Evolutionary conservation across 1,139 yeast species (phyloP).

Genomic region (Geotrichum aggregatum): DNA sequence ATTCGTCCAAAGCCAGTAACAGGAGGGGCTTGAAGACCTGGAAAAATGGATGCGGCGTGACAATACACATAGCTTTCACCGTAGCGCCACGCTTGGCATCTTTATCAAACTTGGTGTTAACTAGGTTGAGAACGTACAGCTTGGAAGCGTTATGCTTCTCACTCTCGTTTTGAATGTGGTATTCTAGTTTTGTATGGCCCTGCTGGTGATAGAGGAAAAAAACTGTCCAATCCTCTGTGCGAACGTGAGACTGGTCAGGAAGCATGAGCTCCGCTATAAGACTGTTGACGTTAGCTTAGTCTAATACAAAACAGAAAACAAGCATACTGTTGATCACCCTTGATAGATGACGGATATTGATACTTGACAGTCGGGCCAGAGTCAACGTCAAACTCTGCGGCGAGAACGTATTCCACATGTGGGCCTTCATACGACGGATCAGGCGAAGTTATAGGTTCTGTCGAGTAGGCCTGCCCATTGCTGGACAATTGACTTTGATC

Average conservation of each 20-base stretch:
- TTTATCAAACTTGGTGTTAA: conserved; percentile 45
- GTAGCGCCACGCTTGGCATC: conserved; percentile 52
- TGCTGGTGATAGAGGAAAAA: conserved; percentile 46
- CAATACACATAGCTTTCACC: conserved; percentile 53
- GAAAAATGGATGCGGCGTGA: conserved; percentile 50
- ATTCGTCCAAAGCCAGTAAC: conserved; percentile 50
- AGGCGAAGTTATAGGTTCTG: background rate
- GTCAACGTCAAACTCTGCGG: conserved; percentile 60
- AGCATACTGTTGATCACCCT: conserved; percentile 17
- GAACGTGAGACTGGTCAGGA: conserved; percentile 61
- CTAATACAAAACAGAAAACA: background rate
- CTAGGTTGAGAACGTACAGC: conserved; percentile 54
- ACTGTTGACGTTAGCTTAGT: conserved; percentile 2
- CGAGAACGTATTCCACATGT: conserved; percentile 39
- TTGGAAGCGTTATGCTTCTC: conserved; percentile 40
- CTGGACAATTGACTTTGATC: background rate
- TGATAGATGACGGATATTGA: conserved; percentile 45
- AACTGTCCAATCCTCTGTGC: conserved; percentile 59
- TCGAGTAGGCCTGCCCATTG: conserved; percentile 1
- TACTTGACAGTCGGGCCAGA: conserved; percentile 55
- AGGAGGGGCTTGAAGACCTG: conserved; percentile 58
- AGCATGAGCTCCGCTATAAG: conserved; percentile 54
- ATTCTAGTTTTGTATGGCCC: conserved; percentile 31
- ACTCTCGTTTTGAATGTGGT: conserved; percentile 29
- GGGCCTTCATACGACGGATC: conserved; percentile 13